Conservation (phyloP, 768 basidiomycete genomes). For the Stropharia rugosoannulata region DNA sequence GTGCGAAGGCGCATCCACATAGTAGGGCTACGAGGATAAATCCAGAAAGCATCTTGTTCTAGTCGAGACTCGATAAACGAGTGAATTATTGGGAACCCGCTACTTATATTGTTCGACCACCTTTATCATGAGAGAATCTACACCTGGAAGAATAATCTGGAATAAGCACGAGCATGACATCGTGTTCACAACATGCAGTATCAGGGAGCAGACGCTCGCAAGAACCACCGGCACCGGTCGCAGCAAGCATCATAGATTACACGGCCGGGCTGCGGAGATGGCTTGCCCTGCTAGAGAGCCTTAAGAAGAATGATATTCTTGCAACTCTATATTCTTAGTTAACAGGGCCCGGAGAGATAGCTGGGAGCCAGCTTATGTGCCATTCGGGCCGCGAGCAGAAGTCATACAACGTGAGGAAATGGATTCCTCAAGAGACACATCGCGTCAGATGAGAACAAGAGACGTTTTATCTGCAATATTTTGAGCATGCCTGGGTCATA, state of each 20-base stretch:
- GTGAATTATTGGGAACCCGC: not conserved
- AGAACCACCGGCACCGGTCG: too few species aligned
- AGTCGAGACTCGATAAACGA: not conserved
- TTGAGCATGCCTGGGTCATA: not conserved
- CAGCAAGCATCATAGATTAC: too few species aligned
- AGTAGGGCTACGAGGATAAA: slow-evolving; percentile 9
- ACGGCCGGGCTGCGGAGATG: too few species aligned
- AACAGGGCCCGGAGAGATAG: not conserved
- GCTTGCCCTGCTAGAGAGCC: not conserved
- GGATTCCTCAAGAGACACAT: not conserved
- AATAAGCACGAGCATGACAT: slow-evolving; percentile 6
- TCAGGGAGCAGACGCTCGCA: not conserved
- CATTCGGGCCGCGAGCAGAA: not conserved
- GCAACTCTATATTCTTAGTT: not conserved
- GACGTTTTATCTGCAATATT: not conserved
- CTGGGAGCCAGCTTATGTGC: not conserved
- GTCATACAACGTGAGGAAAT: not conserved
- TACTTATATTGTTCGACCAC: slow-evolving; percentile 8
- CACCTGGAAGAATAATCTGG: not conserved
- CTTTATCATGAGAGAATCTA: slow-evolving; percentile 6
- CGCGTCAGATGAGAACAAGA: not conserved
- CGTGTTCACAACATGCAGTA: not conserved
- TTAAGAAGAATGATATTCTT: not conserved
- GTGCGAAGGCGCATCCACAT: slow-evolving; percentile 11
- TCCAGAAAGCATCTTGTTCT: slow-evolving; percentile 7